A percentile compares a stretch with the other conserved stretches of the same genome.
Evolutionary conservation across 148 eudicot genomes (phyloP).

Genomic region (Tetragonia tetragonoides): DNA sequence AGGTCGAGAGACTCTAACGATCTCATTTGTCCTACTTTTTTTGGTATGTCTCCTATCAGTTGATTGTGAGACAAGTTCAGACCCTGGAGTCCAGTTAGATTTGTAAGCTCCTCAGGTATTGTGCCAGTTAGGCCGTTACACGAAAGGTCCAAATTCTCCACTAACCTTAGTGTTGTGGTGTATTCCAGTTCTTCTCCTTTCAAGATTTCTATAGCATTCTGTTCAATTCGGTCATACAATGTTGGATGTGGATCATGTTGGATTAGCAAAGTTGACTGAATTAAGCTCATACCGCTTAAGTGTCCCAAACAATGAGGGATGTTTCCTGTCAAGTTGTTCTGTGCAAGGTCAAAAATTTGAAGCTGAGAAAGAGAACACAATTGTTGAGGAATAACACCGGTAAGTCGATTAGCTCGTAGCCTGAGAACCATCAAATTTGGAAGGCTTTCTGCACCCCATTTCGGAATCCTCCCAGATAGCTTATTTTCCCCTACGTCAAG

Average conservation of each 20-base stretch:
- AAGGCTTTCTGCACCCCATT: conserved; percentile 2
- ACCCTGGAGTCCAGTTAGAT: conserved; percentile 9
- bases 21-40: conserved; percentile 20
- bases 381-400: conserved; percentile 35
- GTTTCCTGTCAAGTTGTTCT: conserved; percentile 35
- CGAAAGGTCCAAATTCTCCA: conserved; percentile 42
- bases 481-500: conserved; percentile 45
- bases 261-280: not conserved
- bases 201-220: not conserved
- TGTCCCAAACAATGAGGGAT: conserved; percentile 38
- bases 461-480: conserved; percentile 30
- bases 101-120: conserved; percentile 41
- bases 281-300: conserved; percentile 16
- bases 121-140: conserved; percentile 35
- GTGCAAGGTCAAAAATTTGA: conserved; percentile 37
- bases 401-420: conserved; percentile 26
- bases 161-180: conserved; percentile 8
- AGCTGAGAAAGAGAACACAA: conserved; percentile 27
- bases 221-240: not conserved
- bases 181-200: conserved; percentile 24
- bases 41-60: conserved; percentile 18
- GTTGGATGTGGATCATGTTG: too few relatives aligned
- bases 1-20: conserved; percentile 33
- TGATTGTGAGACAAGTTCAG: conserved; percentile 27
- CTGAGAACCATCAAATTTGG: conserved; percentile 12